Evolutionary conservation across 352 stramenopile species (phyloP).

Genomic region (Peronospora tabacina): DNA sequence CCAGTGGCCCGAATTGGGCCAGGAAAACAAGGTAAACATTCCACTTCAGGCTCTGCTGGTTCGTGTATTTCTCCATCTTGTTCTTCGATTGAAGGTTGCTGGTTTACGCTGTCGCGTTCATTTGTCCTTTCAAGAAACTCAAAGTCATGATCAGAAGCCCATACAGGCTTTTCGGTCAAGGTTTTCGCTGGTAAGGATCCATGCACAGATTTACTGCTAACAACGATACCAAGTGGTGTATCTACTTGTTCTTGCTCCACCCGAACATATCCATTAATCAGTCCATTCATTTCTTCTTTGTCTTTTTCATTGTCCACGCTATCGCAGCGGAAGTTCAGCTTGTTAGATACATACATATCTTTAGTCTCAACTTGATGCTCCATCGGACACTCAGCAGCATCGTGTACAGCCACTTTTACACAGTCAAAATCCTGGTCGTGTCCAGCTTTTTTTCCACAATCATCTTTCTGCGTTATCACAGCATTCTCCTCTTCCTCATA

Average conservation of each 20-base stretch:
- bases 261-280: slow-evolving; percentile 3
- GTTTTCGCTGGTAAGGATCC: slow-evolving; percentile 2
- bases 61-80: slow-evolving; percentile 20
- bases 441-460: slow-evolving; percentile 4
- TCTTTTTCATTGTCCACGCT: slow-evolving; percentile 20
- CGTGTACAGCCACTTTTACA: slow-evolving; percentile 5
- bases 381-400: slow-evolving; percentile 1
- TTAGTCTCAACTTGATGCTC: slow-evolving; percentile 23
- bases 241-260: slow-evolving; percentile 7
- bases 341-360: slow-evolving; percentile 32
- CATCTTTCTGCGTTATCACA: neutral
- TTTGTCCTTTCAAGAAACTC: slow-evolving; percentile 15
- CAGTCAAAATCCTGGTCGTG: neutral
- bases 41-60: slow-evolving; percentile 1
- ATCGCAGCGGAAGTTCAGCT: slow-evolving; percentile 38
- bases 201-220: neutral
- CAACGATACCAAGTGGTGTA: neutral
- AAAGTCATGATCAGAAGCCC: slow-evolving; percentile 17
- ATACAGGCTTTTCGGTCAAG: slow-evolving; percentile 7
- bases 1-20: slow-evolving; percentile 4
- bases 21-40: neutral
- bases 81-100: slow-evolving; percentile 1
- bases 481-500: slow-evolving; percentile 9
- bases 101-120: slow-evolving; percentile 5
- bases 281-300: slow-evolving; percentile 20